Conservation (phyloP, 495 filamentous ascomycete species). For the Neurospora sp. region DNA sequence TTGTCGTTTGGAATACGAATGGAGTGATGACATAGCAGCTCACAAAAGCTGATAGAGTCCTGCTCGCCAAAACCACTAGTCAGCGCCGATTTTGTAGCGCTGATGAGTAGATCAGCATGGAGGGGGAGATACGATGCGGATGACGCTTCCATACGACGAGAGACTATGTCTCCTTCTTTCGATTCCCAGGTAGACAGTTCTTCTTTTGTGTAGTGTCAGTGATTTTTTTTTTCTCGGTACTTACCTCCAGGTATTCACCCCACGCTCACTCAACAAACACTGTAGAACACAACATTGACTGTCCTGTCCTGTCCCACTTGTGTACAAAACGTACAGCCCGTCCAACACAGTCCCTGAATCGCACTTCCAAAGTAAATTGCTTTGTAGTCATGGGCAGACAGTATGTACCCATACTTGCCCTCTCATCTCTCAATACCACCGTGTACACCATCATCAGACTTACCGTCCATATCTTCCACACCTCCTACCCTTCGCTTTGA, state of each 20-base stretch:
- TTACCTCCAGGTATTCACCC: background rate
- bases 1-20: background rate
- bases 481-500: background rate
- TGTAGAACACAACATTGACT: background rate
- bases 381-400: background rate
- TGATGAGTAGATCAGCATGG: no score
- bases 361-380: background rate
- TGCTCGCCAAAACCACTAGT: no score
- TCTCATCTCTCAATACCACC: background rate
- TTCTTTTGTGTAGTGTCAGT: background rate
- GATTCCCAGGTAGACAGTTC: background rate
- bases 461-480: no score
- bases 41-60: background rate
- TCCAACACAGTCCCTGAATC: background rate
- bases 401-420: background rate
- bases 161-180: background rate
- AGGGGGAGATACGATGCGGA: no score
- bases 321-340: background rate
- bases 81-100: no score
- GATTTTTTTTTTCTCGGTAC: background rate
- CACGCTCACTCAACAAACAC: background rate
- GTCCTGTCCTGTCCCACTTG: background rate
- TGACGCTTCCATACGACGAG: background rate
- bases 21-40: background rate
- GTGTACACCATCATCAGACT: background rate